Base-by-base conservation (phyloP, 768 basidiomycete species). In the Amanita subjunquillea region DNA sequence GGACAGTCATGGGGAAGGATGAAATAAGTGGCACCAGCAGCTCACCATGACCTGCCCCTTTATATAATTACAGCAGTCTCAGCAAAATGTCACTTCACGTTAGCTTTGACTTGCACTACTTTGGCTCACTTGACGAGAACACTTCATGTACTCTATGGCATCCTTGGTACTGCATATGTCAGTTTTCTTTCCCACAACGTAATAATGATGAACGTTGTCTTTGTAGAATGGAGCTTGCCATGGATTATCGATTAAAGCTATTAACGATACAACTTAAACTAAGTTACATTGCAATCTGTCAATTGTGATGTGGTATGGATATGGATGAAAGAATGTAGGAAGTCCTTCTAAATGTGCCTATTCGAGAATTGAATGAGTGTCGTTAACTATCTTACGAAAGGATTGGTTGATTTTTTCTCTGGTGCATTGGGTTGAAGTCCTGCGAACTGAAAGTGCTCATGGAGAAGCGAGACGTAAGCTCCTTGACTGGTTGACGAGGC, bases 401-500 rank as follows among this genome's bases (percentile, higher is more conserved):
- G 49, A 41, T 50, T 50, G 0, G 32, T 50, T 15, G 41, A 51
- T 30, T 32, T 30, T 6, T 7, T 9, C 6, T 44, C 41, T 9
- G 41, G 50, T 15, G 30, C 7, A 17, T 30, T 34, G 12, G 1
- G 8, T n/a, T 20, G 36, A 34, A 6, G 50, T 3, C 42, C 38
- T 32, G 23, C 2, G 41, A 44, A 6, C 42, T 44, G 5, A 36
- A 30, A 12, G 50, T 51, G 50, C 41, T 51, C 4, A 6, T 25
- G 22, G 51, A 53, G 25, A 53, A 46, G 22, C 42, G 42, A 13
- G 43, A 53, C 8, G 42, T 23, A 12, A 46, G 30, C 8, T 53
- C 42, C 23, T 37, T 53, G 23, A 87, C 72, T 17, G 87, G 85
- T 65, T 83, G 77, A n/a, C 86, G 76, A n/a, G 85, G 79, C 59